Evolutionary conservation across 371 early-diverging fungal species (phyloP).

Genomic region (Gilbertella persicaria): DNA sequence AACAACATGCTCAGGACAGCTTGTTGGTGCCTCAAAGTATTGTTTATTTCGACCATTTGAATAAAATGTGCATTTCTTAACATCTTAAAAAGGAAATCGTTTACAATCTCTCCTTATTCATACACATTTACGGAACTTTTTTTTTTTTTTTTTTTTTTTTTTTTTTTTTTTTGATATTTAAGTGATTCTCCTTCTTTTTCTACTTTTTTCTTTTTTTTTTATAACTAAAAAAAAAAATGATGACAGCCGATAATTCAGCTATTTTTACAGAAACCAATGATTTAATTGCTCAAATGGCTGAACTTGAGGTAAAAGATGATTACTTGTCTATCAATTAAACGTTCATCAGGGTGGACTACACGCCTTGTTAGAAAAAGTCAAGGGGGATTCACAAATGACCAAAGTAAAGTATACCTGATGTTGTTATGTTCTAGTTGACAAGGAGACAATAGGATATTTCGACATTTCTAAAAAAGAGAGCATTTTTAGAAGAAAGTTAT

Average conservation of each 20-base stretch:
- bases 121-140: not conserved
- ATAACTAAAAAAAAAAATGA: conserved; percentile 10
- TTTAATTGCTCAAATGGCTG: conserved; percentile 27
- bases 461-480: conserved; percentile 58
- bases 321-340: not conserved
- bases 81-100: not conserved
- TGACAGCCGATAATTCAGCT: conserved; percentile 17
- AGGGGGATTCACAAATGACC: conserved; percentile 24
- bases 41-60: not conserved
- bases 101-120: conserved; percentile 1
- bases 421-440: no score
- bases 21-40: conserved; percentile 15
- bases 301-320: conserved; percentile 18
- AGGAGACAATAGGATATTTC: conserved; percentile 45
- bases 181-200: conserved; percentile 5
- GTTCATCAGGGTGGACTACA: conserved; percentile 23
- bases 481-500: conserved; percentile 65
- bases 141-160: conserved; percentile 2
- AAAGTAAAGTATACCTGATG: conserved; percentile 8
- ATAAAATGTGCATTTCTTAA: conserved; percentile 2
- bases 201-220: conserved; percentile 1
- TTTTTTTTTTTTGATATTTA: conserved; percentile 7
- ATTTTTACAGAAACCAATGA: conserved; percentile 8
- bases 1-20: conserved; percentile 7
- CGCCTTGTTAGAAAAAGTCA: conserved; percentile 27